Evolutionary conservation across 208 protist genomes (phyloP), one percentile per base, ranked within the genome.

Genomic region (Acanthamoeba culbertsoni): DNA sequence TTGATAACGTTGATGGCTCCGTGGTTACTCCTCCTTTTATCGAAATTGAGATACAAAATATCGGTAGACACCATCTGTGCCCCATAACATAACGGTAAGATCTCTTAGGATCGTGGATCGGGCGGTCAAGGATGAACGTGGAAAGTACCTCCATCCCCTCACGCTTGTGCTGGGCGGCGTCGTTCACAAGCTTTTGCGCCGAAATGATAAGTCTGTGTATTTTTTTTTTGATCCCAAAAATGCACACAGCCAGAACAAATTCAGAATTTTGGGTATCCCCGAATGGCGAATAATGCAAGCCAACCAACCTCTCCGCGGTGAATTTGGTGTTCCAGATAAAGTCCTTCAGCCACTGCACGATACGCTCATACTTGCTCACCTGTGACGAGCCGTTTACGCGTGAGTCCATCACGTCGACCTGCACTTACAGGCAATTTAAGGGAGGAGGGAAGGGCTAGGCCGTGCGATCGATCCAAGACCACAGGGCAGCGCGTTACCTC

Each of bases 131-230:
- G n/a, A n/a, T n/a, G n/a, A n/a, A n/a, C n/a, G n/a, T n/a, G n/a
- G n/a, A n/a, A n/a, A n/a, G n/a, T n/a, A 91, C 86, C 55, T 92
- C 86, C 62, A 77, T 77, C 46, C 86, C 86, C n/a, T 92, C 62
- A 42, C 86, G 86, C 35, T 92, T 92, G 86, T 57, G 26, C 26
- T 92, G 86, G 4, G 86, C 86, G 18, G 62, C 86, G 51, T 92
- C 86, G 43, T 92, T 92, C 1, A 92, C 62, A 12, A 92, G 59
- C 63, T 92, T 92, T 37, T 92, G 86, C 3, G 86, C 86, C 37
- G 86, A 33, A 23, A 92, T 92, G 45, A 77, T 79, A 20, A 92
- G 42, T 35, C 79, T 89, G 51, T 16, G n/a, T 2, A 65, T 28
- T 37, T 23, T 2, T 31, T 5, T 20, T n/a, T 31, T 65, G 1